These are phyloP conservation scores for Sarocladiaceae sp. DNA, from an alignment of 2,329 filamentous ascomycete species.

Conservation along the genomic window DNA sequence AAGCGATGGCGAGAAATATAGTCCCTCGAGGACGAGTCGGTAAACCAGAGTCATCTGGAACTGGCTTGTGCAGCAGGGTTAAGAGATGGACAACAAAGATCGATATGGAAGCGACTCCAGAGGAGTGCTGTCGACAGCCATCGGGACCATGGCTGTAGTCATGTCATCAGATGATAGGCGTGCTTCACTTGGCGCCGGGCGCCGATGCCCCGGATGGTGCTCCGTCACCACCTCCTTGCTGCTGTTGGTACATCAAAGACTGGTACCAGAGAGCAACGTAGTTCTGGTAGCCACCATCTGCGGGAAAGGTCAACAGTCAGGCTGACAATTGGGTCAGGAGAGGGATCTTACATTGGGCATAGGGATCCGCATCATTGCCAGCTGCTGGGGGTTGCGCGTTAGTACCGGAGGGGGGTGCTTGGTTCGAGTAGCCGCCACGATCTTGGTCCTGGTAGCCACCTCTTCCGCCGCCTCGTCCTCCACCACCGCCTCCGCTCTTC, in stretches of 20 bases:
- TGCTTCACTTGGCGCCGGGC: slow-evolving; percentile 30
- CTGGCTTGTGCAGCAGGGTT: background rate
- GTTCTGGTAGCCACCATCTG: slow-evolving; percentile 74
- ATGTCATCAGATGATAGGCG: slow-evolving; percentile 5
- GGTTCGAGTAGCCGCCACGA: slow-evolving; percentile 46
- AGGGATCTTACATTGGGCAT: slow-evolving; percentile 60
- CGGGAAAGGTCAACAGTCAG: background rate
- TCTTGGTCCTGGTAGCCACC: slow-evolving; percentile 46
- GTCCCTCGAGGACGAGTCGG: background rate
- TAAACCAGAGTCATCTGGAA: slow-evolving; percentile 1
- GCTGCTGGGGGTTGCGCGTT: slow-evolving; percentile 37
- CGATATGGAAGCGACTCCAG: slow-evolving; percentile 5
- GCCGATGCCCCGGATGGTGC: slow-evolving; percentile 26
- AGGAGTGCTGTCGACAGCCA: slow-evolving; percentile 7
- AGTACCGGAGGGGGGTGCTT: slow-evolving; percentile 34
- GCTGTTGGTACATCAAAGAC: slow-evolving; percentile 45
- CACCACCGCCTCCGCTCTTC: slow-evolving; percentile 45
- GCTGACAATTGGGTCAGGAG: background rate
- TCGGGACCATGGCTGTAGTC: slow-evolving; percentile 7
- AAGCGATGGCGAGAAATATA: background rate
- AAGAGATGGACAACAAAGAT: slow-evolving; percentile 5
- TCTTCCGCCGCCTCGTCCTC: slow-evolving; percentile 33
- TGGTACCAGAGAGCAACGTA: slow-evolving; percentile 79
- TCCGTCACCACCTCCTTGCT: slow-evolving; percentile 31
- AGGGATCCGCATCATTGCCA: slow-evolving; percentile 56